phyloP scores from a whole-genome alignment of 345 rosid species.

The Populus alba region DNA sequence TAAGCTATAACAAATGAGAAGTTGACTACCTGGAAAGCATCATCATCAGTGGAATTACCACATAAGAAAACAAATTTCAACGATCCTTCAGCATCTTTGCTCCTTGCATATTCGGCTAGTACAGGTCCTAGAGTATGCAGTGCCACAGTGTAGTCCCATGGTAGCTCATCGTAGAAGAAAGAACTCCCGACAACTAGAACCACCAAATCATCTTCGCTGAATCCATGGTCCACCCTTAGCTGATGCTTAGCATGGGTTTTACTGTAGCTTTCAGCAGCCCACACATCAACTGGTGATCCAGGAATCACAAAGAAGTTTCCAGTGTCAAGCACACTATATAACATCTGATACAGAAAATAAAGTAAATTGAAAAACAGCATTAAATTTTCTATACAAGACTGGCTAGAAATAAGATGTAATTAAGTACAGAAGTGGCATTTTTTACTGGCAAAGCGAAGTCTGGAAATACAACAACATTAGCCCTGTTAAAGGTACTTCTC shows the following conservation, averaged over 20 bases:
- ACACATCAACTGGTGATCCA: slow-evolving; percentile 85
- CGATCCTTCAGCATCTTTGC: slow-evolving; percentile 52
- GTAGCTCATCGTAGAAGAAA: slow-evolving; percentile 61
- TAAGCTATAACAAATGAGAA: slow-evolving; percentile 12
- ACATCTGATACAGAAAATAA: slow-evolving; percentile 61
- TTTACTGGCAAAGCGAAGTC: slow-evolving; percentile 80
- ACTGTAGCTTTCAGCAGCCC: slow-evolving; percentile 79
- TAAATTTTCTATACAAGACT: slow-evolving; percentile 18
- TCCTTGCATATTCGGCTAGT: slow-evolving; percentile 67
- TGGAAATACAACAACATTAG: slow-evolving; percentile 70
- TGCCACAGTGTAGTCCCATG: slow-evolving; percentile 85
- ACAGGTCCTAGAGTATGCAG: slow-evolving; percentile 79
- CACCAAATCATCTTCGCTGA: slow-evolving; percentile 60
- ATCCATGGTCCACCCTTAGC: slow-evolving; percentile 58
- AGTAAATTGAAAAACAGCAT: slow-evolving; percentile 32
- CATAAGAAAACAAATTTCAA: slow-evolving; percentile 78
- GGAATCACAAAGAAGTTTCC: slow-evolving; percentile 96
- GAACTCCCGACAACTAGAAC: slow-evolving; percentile 83
- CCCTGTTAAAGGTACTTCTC: slow-evolving; percentile 77
- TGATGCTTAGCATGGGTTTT: slow-evolving; percentile 57
- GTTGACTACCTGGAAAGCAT: slow-evolving; percentile 68
- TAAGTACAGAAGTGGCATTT: slow-evolving; percentile 1
- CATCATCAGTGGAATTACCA: slow-evolving; percentile 77
- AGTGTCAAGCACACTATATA: slow-evolving; percentile 83
- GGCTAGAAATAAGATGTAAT: neutral